Conservation (phyloP, 352 stramenopile genomes). For the Phytophthora boehmeriae region DNA sequence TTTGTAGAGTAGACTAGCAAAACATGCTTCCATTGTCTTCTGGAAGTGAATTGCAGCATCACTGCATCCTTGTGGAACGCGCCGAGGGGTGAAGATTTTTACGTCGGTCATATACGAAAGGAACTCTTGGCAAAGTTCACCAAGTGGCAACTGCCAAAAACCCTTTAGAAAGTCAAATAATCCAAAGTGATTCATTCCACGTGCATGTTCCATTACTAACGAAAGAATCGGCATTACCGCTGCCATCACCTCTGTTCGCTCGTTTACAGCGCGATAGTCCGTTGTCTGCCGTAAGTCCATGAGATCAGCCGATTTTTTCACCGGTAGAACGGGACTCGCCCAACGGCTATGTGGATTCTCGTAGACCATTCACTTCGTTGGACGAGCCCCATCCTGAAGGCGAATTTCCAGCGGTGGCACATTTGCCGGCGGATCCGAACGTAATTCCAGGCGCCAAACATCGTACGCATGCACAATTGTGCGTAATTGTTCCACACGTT, state of each 20-base stretch:
- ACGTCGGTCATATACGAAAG: no score
- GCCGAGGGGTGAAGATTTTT: no score
- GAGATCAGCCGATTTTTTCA: neutral
- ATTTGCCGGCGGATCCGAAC: constrained; percentile 1
- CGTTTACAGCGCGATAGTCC: neutral
- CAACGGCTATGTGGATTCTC: constrained; percentile 7
- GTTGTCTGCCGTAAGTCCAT: neutral
- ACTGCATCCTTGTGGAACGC: no score
- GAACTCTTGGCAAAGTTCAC: no score
- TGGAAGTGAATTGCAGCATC: constrained; percentile 12
- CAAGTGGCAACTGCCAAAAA: no score
- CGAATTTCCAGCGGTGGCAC: neutral
- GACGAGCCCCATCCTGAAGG: neutral
- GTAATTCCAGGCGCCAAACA: constrained; percentile 7
- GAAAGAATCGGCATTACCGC: neutral
- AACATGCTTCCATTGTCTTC: constrained; percentile 12
- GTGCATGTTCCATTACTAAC: neutral
- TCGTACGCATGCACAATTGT: constrained; percentile 6
- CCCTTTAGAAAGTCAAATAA: no score
- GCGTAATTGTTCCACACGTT: neutral
- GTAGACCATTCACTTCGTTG: neutral
- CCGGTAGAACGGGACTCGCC: neutral
- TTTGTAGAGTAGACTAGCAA: constrained; percentile 7
- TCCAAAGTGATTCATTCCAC: constrained; percentile 1
- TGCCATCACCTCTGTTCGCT: neutral